Evolutionary conservation across 169 alveolate genomes (phyloP).

Genomic region (Cryptosporidium muris): DNA sequence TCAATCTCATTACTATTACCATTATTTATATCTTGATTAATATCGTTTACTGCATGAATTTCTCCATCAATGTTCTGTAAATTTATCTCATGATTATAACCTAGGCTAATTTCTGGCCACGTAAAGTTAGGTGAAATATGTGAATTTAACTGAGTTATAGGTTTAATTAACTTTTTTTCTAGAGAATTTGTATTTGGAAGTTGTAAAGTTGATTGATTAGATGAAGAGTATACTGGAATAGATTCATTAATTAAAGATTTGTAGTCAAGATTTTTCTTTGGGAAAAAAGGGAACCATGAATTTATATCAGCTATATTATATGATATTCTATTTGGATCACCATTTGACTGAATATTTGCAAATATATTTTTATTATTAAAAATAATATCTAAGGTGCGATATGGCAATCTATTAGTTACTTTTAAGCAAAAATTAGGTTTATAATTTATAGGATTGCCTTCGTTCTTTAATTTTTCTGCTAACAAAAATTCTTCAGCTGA

Average conservation of each 20-base stretch:
- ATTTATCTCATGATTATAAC: background rate
- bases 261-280: constrained; percentile 6
- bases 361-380: constrained; percentile 62
- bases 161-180: constrained; percentile 9
- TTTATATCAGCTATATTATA: constrained; percentile 49
- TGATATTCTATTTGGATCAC: constrained; percentile 56
- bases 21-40: background rate
- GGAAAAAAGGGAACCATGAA: constrained; percentile 52
- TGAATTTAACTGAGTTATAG: constrained; percentile 47
- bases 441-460: constrained; percentile 18
- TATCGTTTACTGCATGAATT: background rate
- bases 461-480: constrained; percentile 9
- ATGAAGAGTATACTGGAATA: background rate
- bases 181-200: background rate
- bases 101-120: constrained; percentile 56
- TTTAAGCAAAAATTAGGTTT: constrained; percentile 66
- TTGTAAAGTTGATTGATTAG: no score
- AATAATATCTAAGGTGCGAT: constrained; percentile 56
- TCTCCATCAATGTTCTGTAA: background rate
- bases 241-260: background rate
- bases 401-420: constrained; percentile 46
- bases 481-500: constrained; percentile 40
- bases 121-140: constrained; percentile 58
- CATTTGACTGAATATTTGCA: constrained; percentile 63
- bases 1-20: constrained; percentile 33